These are phyloP conservation scores for Calonectria multiphialidica DNA, from an alignment of 2,329 filamentous ascomycete genomes.

Conservation along the genomic window DNA sequence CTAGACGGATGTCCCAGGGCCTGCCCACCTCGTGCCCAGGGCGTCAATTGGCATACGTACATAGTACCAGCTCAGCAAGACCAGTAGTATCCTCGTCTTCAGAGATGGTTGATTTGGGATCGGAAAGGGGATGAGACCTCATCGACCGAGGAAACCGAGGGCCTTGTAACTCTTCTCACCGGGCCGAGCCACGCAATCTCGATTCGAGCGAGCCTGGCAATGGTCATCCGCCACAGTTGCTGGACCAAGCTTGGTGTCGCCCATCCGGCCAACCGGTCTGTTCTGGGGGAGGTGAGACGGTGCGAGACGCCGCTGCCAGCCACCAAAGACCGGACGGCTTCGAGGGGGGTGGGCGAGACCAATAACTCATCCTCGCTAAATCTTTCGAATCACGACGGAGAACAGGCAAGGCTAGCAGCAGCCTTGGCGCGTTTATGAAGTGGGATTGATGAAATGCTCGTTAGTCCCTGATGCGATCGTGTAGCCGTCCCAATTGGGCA, in stretches of 20 bases:
- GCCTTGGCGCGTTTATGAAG: background rate
- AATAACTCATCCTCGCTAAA: background rate
- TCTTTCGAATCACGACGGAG: background rate
- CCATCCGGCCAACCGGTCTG: constrained; percentile 17
- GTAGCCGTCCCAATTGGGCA: background rate
- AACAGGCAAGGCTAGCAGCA: background rate
- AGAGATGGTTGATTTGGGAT: background rate
- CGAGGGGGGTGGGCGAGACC: constrained; percentile 1
- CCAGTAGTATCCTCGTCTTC: background rate
- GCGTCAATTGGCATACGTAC: background rate
- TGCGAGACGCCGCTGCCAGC: constrained; percentile 27
- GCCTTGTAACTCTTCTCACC: constrained; percentile 9
- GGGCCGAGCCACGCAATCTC: constrained; percentile 22
- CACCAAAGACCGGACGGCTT: constrained; percentile 22
- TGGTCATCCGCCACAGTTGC: constrained; percentile 2
- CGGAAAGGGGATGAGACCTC: background rate
- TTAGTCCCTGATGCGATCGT: constrained; percentile 4
- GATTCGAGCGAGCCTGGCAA: constrained; percentile 7
- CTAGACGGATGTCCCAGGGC: background rate
- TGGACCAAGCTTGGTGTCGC: background rate
- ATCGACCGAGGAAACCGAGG: background rate
- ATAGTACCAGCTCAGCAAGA: background rate
- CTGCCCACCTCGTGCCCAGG: background rate
- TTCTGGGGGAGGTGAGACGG: constrained; percentile 11
- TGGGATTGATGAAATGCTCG: background rate